Evolutionary conservation across 2,329 filamentous ascomycete genomes (phyloP).

Genomic region (Raffaelea deltoideospora): DNA sequence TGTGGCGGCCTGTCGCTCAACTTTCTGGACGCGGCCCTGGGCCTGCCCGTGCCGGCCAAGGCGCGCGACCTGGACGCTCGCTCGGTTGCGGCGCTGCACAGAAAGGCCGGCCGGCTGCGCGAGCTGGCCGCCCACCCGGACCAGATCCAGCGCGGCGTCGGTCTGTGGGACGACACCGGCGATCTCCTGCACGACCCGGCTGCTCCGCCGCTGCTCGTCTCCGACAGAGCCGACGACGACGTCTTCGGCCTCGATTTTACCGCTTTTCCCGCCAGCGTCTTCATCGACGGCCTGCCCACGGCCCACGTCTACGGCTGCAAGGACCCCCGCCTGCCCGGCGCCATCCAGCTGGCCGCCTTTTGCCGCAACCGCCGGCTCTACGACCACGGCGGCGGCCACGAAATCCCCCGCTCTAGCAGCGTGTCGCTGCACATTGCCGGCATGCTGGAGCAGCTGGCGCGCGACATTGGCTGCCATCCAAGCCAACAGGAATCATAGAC

Average conservation of each 20-base stretch:
- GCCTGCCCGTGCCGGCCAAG: slow-evolving; percentile 15
- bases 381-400: slow-evolving; percentile 22
- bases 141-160: slow-evolving; percentile 14
- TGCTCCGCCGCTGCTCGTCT: slow-evolving; percentile 12
- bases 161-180: slow-evolving; percentile 19
- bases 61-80: slow-evolving; percentile 16
- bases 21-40: slow-evolving; percentile 19
- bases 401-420: slow-evolving; percentile 20
- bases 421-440: slow-evolving; percentile 17
- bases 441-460: slow-evolving; percentile 13
- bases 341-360: slow-evolving; percentile 20
- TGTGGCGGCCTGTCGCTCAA: slow-evolving; percentile 22
- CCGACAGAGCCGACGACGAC: slow-evolving; percentile 13
- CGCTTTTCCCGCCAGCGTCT: slow-evolving; percentile 15
- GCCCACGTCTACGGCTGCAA: slow-evolving; percentile 20
- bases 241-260: slow-evolving; percentile 21
- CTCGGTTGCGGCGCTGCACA: slow-evolving; percentile 13
- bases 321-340: slow-evolving; percentile 20
- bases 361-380: slow-evolving; percentile 17
- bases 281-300: slow-evolving; percentile 18
- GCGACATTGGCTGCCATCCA: too few relatives aligned
- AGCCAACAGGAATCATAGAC: too few relatives aligned
- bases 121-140: slow-evolving; percentile 13
- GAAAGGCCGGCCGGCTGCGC: slow-evolving; percentile 13
- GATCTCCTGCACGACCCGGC: slow-evolving; percentile 17